A percentile compares a stretch with the other conserved stretches of the same genome.
Evolutionary conservation across 345 rosid species (phyloP).

Genomic region (thale cress (Arabidopsis thaliana)): TAIR10.1 NC_003070.9:5047501-5048000

Average conservation of each 20-base stretch:
- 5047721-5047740: constrained; percentile 21
- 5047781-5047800: constrained; percentile 38
- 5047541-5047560: not conserved
- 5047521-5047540: not conserved
- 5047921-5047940: constrained; percentile 34
- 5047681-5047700: not conserved
- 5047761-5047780: constrained; percentile 11
- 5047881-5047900: constrained; percentile 26
- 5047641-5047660: not conserved
- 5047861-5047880: constrained; percentile 30
- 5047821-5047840: constrained; percentile 43
- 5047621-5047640: not conserved
- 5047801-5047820: constrained; percentile 32
- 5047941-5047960: constrained; percentile 32
- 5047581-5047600: too few species aligned
- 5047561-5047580: not conserved
- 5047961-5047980: constrained; percentile 20
- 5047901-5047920: constrained; percentile 47
- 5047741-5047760: constrained; percentile 15
- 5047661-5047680: not conserved
- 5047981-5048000: constrained; percentile 23
- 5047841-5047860: constrained; percentile 41
- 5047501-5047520: not conserved
- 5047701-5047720: constrained; percentile 13
- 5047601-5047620: too few species aligned